phyloP scores from a whole-genome alignment of 2,329 filamentous ascomycete genomes.

The Claviceps africana region DNA sequence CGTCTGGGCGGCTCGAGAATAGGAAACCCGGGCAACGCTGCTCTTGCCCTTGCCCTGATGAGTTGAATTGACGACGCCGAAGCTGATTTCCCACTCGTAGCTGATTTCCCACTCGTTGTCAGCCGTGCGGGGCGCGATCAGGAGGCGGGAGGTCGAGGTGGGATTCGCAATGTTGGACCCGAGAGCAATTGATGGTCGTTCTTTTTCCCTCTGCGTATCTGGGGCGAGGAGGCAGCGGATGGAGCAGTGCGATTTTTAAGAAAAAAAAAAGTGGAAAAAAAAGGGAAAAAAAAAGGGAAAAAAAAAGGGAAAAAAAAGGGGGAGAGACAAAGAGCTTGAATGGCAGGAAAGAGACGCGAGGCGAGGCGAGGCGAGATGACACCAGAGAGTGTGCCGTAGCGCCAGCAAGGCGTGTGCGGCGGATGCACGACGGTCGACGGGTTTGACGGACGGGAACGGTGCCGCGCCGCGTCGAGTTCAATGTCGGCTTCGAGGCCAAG shows the following conservation, averaged over 20 bases:
- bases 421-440: too few relatives aligned
- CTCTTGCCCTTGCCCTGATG: background rate
- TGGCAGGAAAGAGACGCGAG: too few relatives aligned
- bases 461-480: background rate
- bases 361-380: too few relatives aligned
- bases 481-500: too few relatives aligned
- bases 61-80: background rate
- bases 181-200: background rate
- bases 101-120: background rate
- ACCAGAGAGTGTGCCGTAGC: too few relatives aligned
- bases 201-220: background rate
- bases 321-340: too few relatives aligned
- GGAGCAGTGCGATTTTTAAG: background rate
- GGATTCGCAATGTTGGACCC: background rate
- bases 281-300: background rate
- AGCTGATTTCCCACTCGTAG: background rate
- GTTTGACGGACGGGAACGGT: background rate
- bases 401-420: too few relatives aligned
- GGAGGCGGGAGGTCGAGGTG: background rate
- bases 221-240: too few relatives aligned
- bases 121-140: background rate
- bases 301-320: too few relatives aligned
- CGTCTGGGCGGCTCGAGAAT: background rate
- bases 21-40: background rate
- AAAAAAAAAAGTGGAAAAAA: background rate